Percentiles rank a stretch among this genome's conserved stretches.
phyloP scores from a whole-genome alignment of 2,329 filamentous ascomycete species.

The Truncatella angustata region DNA sequence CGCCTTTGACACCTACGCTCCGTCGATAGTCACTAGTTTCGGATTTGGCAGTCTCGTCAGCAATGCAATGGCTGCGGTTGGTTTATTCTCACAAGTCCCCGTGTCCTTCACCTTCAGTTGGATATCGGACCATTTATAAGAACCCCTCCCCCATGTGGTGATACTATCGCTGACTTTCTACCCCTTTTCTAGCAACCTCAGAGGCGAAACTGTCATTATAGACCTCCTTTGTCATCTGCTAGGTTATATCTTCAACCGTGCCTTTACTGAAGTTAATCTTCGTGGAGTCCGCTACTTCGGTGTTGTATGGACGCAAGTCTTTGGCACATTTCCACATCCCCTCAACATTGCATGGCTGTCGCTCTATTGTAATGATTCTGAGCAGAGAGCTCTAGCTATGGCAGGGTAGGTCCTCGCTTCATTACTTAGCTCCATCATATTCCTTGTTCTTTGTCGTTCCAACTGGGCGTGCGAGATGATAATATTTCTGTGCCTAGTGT shows the following conservation, averaged over 20 bases:
- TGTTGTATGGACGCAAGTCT: constrained; percentile 54
- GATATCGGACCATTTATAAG: constrained; percentile 51
- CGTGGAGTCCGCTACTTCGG: constrained; percentile 50
- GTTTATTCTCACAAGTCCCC: constrained; percentile 51
- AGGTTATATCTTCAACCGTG: constrained; percentile 53
- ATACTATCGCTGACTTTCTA: neutral
- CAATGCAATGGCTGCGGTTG: constrained; percentile 55
- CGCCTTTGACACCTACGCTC: constrained; percentile 51
- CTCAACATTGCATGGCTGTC: constrained; percentile 62
- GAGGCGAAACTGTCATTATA: constrained; percentile 51
- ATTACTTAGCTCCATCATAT: no score
- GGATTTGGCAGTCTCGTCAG: constrained; percentile 46
- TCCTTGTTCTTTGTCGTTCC: no score
- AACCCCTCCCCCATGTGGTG: constrained; percentile 1
- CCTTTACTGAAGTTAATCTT: constrained; percentile 43
- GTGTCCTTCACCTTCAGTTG: constrained; percentile 51
- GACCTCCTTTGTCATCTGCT: constrained; percentile 46
- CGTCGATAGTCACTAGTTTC: constrained; percentile 51
- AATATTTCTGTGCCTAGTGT: no score
- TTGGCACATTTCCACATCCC: constrained; percentile 53
- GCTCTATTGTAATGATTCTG: constrained; percentile 52
- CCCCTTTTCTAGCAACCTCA: constrained; percentile 34
- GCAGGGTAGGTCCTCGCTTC: no score
- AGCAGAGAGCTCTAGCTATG: constrained; percentile 59
- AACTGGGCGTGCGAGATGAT: no score